These are phyloP conservation scores for Kluyveromyces aestuarii DNA, from an alignment of 805 yeast species.

Conservation along the genomic window DNA sequence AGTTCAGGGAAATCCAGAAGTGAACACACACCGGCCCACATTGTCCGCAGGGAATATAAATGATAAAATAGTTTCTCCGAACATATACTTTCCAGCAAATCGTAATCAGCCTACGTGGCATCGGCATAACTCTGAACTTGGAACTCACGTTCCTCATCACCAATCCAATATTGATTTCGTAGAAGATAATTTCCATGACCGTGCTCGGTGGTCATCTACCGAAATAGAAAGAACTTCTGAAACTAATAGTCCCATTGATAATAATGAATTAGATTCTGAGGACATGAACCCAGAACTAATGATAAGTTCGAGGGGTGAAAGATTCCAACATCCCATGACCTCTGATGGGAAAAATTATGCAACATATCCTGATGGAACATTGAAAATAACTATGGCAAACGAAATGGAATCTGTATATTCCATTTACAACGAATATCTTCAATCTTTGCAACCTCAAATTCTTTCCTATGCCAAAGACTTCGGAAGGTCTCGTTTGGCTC, in stretches of 20 bases:
- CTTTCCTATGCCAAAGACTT: slow-evolving; percentile 5
- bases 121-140: not conserved
- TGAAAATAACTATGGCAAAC: slow-evolving; percentile 7
- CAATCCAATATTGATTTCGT: not conserved
- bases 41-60: not conserved
- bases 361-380: slow-evolving; percentile 5
- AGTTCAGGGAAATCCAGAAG: not conserved
- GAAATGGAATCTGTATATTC: slow-evolving; percentile 8
- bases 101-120: not conserved
- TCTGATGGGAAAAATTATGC: slow-evolving; percentile 5
- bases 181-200: not conserved
- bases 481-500: slow-evolving; percentile 5
- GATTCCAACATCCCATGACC: slow-evolving; percentile 5
- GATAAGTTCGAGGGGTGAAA: slow-evolving; percentile 4
- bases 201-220: not conserved
- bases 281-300: not conserved
- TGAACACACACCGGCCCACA: not conserved
- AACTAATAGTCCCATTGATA: not conserved
- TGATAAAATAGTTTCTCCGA: not conserved
- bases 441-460: slow-evolving; percentile 7
- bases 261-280: not conserved
- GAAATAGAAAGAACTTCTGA: not conserved
- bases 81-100: not conserved
- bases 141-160: not conserved
- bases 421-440: slow-evolving; percentile 8